These are phyloP conservation scores for Umbelopsis ramanniana DNA, from an alignment of 192 early-diverging fungal genomes.

Conservation along the genomic window DNA sequence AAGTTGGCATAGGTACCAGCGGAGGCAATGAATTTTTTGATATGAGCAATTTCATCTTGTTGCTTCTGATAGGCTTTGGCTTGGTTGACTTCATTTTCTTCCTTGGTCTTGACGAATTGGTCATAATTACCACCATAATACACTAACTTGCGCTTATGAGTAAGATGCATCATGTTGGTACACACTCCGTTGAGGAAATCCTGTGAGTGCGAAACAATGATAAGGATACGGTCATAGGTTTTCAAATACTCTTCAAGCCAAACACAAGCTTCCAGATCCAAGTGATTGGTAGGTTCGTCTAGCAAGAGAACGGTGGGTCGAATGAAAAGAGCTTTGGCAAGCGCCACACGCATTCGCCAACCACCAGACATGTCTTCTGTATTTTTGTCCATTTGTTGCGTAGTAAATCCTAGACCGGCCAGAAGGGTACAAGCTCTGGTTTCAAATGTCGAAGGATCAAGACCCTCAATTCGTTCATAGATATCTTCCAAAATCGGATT, in stretches of 20 bases:
- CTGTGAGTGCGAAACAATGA: constrained; percentile 75
- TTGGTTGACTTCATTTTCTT: constrained; percentile 94
- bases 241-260: constrained; percentile 67
- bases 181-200: constrained; percentile 69
- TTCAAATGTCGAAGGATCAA: constrained; percentile 92
- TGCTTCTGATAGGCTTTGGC: constrained; percentile 98
- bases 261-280: constrained; percentile 73
- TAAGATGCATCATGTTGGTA: constrained; percentile 91
- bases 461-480: constrained; percentile 89
- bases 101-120: constrained; percentile 88
- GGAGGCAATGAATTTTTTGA: constrained; percentile 94
- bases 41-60: constrained; percentile 95
- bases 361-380: constrained; percentile 97
- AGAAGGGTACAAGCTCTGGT: constrained; percentile 86
- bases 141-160: constrained; percentile 79
- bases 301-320: constrained; percentile 51
- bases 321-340: constrained; percentile 92
- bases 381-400: constrained; percentile 81
- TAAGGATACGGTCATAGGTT: constrained; percentile 67
- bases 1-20: constrained; percentile 98
- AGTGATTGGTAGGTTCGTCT: constrained; percentile 56
- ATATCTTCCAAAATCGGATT: constrained; percentile 85
- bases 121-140: constrained; percentile 98
- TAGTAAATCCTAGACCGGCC: constrained; percentile 89
- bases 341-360: constrained; percentile 97